Evolutionary conservation across 371 early-diverging fungal genomes (phyloP).

Genomic region (Mortierella sp.): DNA sequence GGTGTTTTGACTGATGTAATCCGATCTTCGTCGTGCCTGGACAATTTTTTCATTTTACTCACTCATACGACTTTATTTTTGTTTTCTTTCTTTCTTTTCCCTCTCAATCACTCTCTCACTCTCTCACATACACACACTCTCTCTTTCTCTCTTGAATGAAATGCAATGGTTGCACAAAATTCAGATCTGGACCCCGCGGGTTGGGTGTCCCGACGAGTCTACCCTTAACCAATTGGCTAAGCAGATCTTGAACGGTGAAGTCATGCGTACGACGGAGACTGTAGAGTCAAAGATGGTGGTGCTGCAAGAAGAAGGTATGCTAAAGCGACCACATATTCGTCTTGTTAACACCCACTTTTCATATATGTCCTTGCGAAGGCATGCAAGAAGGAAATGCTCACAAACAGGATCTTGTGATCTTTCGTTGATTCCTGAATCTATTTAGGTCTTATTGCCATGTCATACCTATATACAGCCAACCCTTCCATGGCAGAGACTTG

Average conservation of each 20-base stretch:
- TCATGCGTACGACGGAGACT: slow-evolving; percentile 58
- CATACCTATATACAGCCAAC: slow-evolving; percentile 50
- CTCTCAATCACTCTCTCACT: slow-evolving; percentile 12
- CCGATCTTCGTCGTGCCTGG: not conserved
- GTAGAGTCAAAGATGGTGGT: slow-evolving; percentile 73
- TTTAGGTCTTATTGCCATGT: slow-evolving; percentile 54
- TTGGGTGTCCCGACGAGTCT: slow-evolving; percentile 55
- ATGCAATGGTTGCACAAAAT: slow-evolving; percentile 32
- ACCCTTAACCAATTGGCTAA: slow-evolving; percentile 63
- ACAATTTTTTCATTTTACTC: not conserved
- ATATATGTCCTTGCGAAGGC: not conserved
- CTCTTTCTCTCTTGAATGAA: slow-evolving; percentile 32
- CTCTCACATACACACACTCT: not conserved
- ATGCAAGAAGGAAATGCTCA: not conserved
- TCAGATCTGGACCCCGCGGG: slow-evolving; percentile 55
- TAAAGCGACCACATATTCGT: not conserved
- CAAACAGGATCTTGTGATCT: not conserved
- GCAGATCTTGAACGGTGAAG: slow-evolving; percentile 75
- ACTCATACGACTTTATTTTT: not conserved
- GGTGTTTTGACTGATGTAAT: slow-evolving; percentile 25
- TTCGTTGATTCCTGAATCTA: not conserved
- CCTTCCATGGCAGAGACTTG: slow-evolving; percentile 45
- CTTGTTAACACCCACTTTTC: not conserved
- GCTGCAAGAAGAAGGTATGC: slow-evolving; percentile 62
- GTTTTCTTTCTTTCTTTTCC: not conserved